phyloP scores from a whole-genome alignment of 2,329 filamentous ascomycete species.

The Akanthomyces uredinophilus region DNA sequence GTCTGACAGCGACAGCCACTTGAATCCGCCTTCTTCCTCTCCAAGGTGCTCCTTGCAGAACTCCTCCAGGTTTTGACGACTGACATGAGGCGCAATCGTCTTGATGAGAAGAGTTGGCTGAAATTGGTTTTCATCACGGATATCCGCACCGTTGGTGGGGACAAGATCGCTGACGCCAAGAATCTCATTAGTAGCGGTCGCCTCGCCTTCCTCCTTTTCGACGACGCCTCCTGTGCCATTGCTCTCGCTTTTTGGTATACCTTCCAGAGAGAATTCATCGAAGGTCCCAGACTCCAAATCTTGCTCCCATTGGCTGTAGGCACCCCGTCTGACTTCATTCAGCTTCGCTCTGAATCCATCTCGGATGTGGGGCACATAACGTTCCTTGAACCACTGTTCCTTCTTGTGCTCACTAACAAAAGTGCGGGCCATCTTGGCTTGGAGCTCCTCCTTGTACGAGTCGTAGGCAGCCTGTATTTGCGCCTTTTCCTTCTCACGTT shows the following conservation, averaged over 20 bases:
- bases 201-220: constrained; percentile 94
- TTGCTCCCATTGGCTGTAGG: constrained; percentile 82
- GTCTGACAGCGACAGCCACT: constrained; percentile 92
- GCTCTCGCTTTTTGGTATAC: constrained; percentile 87
- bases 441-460: constrained; percentile 61
- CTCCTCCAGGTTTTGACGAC: constrained; percentile 83
- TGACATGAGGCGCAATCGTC: constrained; percentile 94
- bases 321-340: constrained; percentile 70
- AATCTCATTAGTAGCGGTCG: constrained; percentile 85
- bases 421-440: constrained; percentile 73
- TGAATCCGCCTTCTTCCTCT: constrained; percentile 86
- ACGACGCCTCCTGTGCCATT: constrained; percentile 79
- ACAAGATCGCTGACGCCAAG: constrained; percentile 88
- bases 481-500: constrained; percentile 72
- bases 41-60: constrained; percentile 94
- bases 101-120: constrained; percentile 96
- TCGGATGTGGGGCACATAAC: constrained; percentile 79
- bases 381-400: constrained; percentile 97
- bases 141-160: constrained; percentile 74
- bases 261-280: constrained; percentile 91
- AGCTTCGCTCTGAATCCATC: constrained; percentile 70
- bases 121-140: constrained; percentile 81
- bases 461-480: constrained; percentile 70
- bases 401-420: constrained; percentile 91
- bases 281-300: constrained; percentile 82